Evolutionary conservation across 2,329 filamentous ascomycete genomes (phyloP).

Genomic region (Clarireedia monteithiana): DNA sequence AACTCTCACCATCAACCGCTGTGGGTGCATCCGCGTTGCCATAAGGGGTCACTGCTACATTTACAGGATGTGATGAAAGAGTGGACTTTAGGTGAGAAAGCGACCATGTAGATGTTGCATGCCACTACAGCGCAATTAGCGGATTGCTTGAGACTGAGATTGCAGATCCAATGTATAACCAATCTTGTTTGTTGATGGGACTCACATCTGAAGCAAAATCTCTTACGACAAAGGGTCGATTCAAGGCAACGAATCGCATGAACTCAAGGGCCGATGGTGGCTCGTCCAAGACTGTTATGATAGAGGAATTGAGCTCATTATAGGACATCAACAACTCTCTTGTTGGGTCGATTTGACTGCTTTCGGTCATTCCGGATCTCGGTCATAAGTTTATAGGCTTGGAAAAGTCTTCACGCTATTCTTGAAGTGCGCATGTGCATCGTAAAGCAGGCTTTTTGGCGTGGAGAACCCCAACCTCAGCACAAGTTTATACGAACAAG

Average conservation of each 20-base stretch:
- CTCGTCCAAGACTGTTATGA: conserved; percentile 51
- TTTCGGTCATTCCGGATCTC: background rate
- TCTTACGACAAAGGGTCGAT: conserved; percentile 67
- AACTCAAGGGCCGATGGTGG: conserved; percentile 72
- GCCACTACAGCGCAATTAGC: background rate
- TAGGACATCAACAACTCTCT: conserved; percentile 58
- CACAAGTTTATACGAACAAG: too few relatives aligned
- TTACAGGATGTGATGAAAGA: conserved; percentile 4
- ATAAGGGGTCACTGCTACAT: conserved; percentile 7
- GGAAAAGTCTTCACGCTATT: background rate
- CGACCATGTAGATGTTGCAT: conserved; percentile 8
- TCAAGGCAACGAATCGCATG: conserved; percentile 66
- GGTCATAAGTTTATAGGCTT: background rate
- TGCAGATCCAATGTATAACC: too few relatives aligned
- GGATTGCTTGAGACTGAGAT: background rate
- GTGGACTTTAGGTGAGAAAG: conserved; percentile 7
- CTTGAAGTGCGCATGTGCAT: too few relatives aligned
- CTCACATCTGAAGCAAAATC: conserved; percentile 42
- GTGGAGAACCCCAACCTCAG: too few relatives aligned
- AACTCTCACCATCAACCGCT: conserved; percentile 25
- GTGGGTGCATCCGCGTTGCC: conserved; percentile 48
- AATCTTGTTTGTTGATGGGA: too few relatives aligned
- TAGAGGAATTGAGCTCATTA: conserved; percentile 59
- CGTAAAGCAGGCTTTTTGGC: too few relatives aligned
- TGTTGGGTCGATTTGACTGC: conserved; percentile 33